Conservation (phyloP, 768 basidiomycete species). For the Brasilioporus rufonigricans region DNA sequence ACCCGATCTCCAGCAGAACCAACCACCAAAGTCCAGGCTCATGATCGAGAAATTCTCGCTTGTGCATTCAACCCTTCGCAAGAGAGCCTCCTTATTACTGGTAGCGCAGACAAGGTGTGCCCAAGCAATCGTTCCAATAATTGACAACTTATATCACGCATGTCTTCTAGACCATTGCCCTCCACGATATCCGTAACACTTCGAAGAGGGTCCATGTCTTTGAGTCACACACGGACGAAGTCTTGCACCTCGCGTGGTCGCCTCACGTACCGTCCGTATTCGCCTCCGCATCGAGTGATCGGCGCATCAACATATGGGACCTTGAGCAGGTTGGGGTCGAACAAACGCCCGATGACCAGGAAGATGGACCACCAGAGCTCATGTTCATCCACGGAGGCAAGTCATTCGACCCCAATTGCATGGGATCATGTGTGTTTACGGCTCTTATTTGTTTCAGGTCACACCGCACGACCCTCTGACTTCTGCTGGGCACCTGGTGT, state of each 20-base stretch:
- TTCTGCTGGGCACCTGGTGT: constrained; percentile 92
- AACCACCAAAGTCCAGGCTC: constrained; percentile 72
- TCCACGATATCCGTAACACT: constrained; percentile 84
- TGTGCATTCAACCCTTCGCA: constrained; percentile 86
- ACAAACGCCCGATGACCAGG: constrained; percentile 96
- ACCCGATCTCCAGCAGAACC: constrained; percentile 73
- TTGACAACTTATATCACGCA: not conserved
- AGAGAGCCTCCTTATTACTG: constrained; percentile 81
- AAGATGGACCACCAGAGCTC: constrained; percentile 96
- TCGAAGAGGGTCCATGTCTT: constrained; percentile 83
- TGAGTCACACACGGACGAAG: constrained; percentile 91
- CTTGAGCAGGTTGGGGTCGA: constrained; percentile 87
- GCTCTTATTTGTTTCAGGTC: constrained; percentile 46
- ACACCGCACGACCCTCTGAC: constrained; percentile 88
- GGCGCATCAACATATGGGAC: constrained; percentile 96
- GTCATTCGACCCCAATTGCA: constrained; percentile 19
- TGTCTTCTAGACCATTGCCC: constrained; percentile 64
- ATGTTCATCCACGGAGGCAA: constrained; percentile 93
- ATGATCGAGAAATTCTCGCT: constrained; percentile 86
- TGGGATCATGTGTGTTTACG: not conserved
- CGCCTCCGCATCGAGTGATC: constrained; percentile 91
- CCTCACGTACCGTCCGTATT: constrained; percentile 91
- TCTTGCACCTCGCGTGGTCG: constrained; percentile 93
- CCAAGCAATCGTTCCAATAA: not conserved
- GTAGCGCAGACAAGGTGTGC: constrained; percentile 87